These are phyloP conservation scores for Monosporascus sp. DNA, from an alignment of 2,329 filamentous ascomycete species.

Conservation along the genomic window DNA sequence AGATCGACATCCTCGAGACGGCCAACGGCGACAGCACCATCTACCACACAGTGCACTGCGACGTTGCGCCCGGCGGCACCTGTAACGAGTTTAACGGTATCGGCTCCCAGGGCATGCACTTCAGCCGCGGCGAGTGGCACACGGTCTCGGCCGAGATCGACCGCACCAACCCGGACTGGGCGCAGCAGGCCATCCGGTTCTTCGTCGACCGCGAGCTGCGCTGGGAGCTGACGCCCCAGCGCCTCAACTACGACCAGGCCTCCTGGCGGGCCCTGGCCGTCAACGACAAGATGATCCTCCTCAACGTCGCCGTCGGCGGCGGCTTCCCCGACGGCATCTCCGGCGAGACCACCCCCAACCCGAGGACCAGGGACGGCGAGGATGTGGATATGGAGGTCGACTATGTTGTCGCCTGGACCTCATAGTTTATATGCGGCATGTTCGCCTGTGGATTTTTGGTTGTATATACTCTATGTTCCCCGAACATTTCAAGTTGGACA, in stretches of 20 bases:
- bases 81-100: slow-evolving; percentile 37
- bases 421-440: not conserved
- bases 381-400: slow-evolving; percentile 13
- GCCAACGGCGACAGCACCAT: slow-evolving; percentile 31
- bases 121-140: slow-evolving; percentile 26
- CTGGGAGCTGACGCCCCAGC: slow-evolving; percentile 21
- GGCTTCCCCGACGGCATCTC: slow-evolving; percentile 30
- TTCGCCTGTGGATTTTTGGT: not conserved
- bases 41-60: slow-evolving; percentile 38
- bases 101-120: slow-evolving; percentile 11
- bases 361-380: slow-evolving; percentile 21
- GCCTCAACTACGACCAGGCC: slow-evolving; percentile 17
- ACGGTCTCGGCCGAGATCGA: slow-evolving; percentile 29
- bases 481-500: too few species aligned
- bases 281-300: slow-evolving; percentile 28
- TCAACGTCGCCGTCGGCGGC: slow-evolving; percentile 36
- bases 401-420: slow-evolving; percentile 3
- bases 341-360: slow-evolving; percentile 26
- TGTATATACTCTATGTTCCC: not conserved
- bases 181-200: slow-evolving; percentile 29
- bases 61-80: slow-evolving; percentile 30
- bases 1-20: slow-evolving; percentile 41
- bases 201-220: slow-evolving; percentile 25
- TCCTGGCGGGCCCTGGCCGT: slow-evolving; percentile 28
- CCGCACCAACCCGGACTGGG: slow-evolving; percentile 19